Base-by-base conservation (phyloP, 2,329 filamentous ascomycete genomes). In the Penicillium nordicum region DNA sequence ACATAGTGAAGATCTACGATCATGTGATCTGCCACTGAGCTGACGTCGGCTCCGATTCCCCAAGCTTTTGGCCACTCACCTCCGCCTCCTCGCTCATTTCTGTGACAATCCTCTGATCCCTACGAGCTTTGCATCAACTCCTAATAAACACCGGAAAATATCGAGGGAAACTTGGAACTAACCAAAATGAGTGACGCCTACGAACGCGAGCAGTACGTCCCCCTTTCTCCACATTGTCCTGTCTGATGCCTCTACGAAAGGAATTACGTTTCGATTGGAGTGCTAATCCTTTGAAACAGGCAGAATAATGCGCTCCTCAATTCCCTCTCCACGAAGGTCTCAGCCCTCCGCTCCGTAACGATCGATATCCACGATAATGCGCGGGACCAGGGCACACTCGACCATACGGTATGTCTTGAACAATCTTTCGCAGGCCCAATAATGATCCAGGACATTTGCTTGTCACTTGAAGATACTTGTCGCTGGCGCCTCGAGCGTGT, bases 311-410 rank as follows among this genome's bases (percentile, higher is more conserved):
- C 90, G 64, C 92, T 93, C 67, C 89, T 99, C 55, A 88, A 93
- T 69, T 92, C 96, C 73, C 88, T 99, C 37, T 89, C 89, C 16
- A 84, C 86, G 63, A 99, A 99, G 79, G 92, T 97, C 53, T 90
- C 90, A 18, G 91, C 92, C 50, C 84, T 99, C 61, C 91, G 93
- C 70, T 90, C 89, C 74, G 91, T 99, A 49, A 99, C 94, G 41
- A 86, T 97, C 63, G 92, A 99, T 79, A 99, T 99, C 70, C 97
- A 97, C 82, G 92, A 97, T 78, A 92, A 94, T 73, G 94, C 94
- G 48, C 86, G 91, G 57, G 85, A 90, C 67, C 93, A 97, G 68
- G 85, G 89, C 63, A 84, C 96, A 61, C 89, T 99, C 64, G 91
- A 99, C 76, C 87, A 85, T 69, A 93, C 90, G 38, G 90, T 95